These are phyloP conservation scores for Caryopteris hybrid DNA, from an alignment of 305 asterid genomes.

Conservation along the genomic window DNA sequence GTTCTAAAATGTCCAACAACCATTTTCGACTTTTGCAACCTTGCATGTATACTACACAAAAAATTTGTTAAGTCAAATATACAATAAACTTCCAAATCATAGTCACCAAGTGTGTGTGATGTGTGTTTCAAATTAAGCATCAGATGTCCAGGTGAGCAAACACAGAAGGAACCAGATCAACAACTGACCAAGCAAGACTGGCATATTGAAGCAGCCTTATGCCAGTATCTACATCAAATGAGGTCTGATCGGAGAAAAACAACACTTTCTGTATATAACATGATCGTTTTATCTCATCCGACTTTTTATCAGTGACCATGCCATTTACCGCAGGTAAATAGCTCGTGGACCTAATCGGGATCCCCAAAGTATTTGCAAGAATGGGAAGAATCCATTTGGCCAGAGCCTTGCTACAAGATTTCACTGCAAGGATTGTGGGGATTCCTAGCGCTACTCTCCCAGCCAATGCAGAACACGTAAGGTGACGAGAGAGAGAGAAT, in stretches of 20 bases:
- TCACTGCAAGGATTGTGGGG: slow-evolving; percentile 73
- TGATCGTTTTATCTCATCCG: slow-evolving; percentile 47
- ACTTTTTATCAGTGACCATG: slow-evolving; percentile 38
- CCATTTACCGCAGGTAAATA: slow-evolving; percentile 58
- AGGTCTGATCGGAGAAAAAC: slow-evolving; percentile 57
- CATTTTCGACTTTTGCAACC: too few species aligned
- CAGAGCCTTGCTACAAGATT: slow-evolving; percentile 86
- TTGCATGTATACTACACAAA: too few species aligned
- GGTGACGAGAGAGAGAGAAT: slow-evolving; percentile 62
- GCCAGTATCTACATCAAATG: slow-evolving; percentile 88
- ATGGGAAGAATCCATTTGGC: slow-evolving; percentile 89
- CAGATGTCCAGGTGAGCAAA: slow-evolving; percentile 63
- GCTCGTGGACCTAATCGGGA: slow-evolving; percentile 74
- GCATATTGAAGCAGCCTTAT: slow-evolving; percentile 89
- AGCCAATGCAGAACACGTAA: slow-evolving; percentile 46
- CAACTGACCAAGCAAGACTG: slow-evolving; percentile 95
- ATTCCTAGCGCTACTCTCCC: slow-evolving; percentile 76
- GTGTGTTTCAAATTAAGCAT: slow-evolving; percentile 26
- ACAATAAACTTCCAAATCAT: too few species aligned
- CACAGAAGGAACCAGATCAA: slow-evolving; percentile 84
- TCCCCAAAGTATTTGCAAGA: slow-evolving; percentile 75
- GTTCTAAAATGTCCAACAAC: too few species aligned
- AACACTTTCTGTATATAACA: slow-evolving; percentile 61
- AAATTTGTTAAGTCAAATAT: too few species aligned
- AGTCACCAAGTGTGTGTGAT: too few species aligned